Percentiles rank a stretch among this genome's conserved stretches.
phyloP scores from a whole-genome alignment of 106 monocot genomes.

The Allium fistulosum region DNA sequence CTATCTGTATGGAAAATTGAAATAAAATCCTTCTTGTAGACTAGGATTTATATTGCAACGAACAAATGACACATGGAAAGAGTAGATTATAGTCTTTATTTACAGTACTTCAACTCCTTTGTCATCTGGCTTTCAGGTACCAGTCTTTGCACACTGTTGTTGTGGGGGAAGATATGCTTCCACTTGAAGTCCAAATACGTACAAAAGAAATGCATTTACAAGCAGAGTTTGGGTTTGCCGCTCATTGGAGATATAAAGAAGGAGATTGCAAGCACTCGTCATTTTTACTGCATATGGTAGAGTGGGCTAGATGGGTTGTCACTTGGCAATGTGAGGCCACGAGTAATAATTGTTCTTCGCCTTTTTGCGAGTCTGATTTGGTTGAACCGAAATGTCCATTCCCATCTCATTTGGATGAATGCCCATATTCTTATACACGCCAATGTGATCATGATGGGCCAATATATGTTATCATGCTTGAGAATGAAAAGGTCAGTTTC shows the following conservation, averaged over 20 bases:
- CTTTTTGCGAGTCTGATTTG: conserved; percentile 12
- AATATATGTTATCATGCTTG: conserved; percentile 67
- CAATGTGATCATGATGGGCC: conserved; percentile 57
- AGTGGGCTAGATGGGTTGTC: conserved; percentile 92
- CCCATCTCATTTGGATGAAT: conserved; percentile 68
- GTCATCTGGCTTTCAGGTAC: conserved; percentile 40
- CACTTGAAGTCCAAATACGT: conserved; percentile 89
- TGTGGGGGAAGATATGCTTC: conserved; percentile 44
- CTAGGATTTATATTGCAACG: too few relatives aligned
- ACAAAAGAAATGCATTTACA: conserved; percentile 93
- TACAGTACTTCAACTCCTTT: not conserved
- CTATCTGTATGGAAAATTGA: too few relatives aligned
- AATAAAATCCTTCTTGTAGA: too few relatives aligned
- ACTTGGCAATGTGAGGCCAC: conserved; percentile 83
- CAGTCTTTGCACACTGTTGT: conserved; percentile 91
- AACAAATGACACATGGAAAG: too few relatives aligned
- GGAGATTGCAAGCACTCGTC: conserved; percentile 55
- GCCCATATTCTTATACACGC: conserved; percentile 64
- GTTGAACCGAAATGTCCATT: conserved; percentile 58
- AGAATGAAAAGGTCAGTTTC: conserved; percentile 78
- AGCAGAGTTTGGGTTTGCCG: conserved; percentile 93
- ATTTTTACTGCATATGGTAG: conserved; percentile 88
- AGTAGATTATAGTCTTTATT: too few relatives aligned
- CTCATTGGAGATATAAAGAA: conserved; percentile 98
- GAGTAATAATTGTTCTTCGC: conserved; percentile 19